Base-by-base conservation (phyloP, 2,329 filamentous ascomycete genomes). In the Aspergillus hiratsukae region DNA sequence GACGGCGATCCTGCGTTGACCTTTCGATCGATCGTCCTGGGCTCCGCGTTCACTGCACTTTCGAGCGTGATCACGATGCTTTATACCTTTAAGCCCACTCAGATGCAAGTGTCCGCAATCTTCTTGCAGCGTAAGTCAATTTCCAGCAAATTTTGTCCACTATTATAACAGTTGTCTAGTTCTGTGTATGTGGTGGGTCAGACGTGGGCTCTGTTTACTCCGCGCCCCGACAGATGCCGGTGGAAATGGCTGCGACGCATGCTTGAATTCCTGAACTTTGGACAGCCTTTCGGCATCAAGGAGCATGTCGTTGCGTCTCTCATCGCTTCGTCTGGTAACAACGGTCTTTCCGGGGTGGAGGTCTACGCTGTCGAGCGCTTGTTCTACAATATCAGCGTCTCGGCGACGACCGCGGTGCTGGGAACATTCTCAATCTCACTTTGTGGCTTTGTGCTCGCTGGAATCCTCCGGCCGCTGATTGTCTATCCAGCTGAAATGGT, bases 401-500 rank as follows among this genome's bases (percentile, higher is more conserved):
- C 62, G 0, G 66, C 68, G 5, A 56, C 61, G 3, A 69, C 67
- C 1, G 69, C 63, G 0, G 56, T 72, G 3, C 59, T 70, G 4
- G 59, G 62, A 6, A 67, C 63, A 10, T 67, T 68, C n/a, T 69
- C 67, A 0, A 66, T 66, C 4, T 64, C 66, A 0, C 62, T 72
- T 7, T 69, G 63, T 37, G 69, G 69, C 2, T 70, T 69, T 45
- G 67, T 67, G 3, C 45, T 72, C 9, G 67, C 66, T 0, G 68
- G 68, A 5, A 27, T 69, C 0, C 37, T 72, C 1, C 64, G 69
- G 0, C 66, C 70, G 0, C 40, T 72, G 4, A 70, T 72, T 19
- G 67, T 72, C 14, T 69, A 72, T 27, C 70, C 67, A 3, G 61
- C 65, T 9, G 68, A 72, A 49, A 72, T 72, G 66, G 69, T 72